Evolutionary conservation across 2,329 filamentous ascomycete genomes (phyloP), one percentile per base, ranked within the genome.

Genomic region (Hymenotorrendiella dingleyae): DNA sequence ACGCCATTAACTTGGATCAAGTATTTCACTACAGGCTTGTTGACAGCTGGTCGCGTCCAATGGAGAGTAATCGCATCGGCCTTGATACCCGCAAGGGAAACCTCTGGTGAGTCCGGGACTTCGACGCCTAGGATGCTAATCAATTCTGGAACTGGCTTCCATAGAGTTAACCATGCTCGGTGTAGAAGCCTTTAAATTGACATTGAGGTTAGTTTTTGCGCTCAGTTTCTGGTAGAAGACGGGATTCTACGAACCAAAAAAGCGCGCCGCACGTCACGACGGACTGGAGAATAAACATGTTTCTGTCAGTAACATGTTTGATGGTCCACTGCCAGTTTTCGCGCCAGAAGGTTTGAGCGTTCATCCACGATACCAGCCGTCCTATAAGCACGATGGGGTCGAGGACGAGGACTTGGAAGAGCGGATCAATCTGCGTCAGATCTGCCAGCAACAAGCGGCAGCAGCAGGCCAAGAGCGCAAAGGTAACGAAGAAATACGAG

Each of bases 1-100:
- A 91, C 82, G 30, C 91, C 91, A 64, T 98, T 97, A 52, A 98
- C 82, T 62, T 94, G 87, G 40, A 98, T 87, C 34, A 91, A 76
- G 61, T 94, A 93, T 66, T 90, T 94, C 14, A 53, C 37, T 41
- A 94, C 85, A 3, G 85, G 75, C 28, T 77, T 73, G 49, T 75
- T 78, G 32, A 68, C 64, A 3, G 72, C 77, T 0, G 86, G 83
- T 46, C 82, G 78, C 48, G 89, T 87, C 93, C 93, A 98, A 63
- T 90, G 89, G 32, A 98, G 73, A 22, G 90, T 86, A 23, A 94
- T 86, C 43, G 89, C 86, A 62, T 94, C 86, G 21, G 86, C 76
- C 54, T 84, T 86, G 56, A 98, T 93, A 50, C 86, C 88, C 42
- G 91, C 88, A 24, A 98, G 78, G 40, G 89, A 94, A 29, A 97